Evolutionary conservation across 352 stramenopile genomes (phyloP).

Genomic region (Globisporangium heterothallicum): DNA sequence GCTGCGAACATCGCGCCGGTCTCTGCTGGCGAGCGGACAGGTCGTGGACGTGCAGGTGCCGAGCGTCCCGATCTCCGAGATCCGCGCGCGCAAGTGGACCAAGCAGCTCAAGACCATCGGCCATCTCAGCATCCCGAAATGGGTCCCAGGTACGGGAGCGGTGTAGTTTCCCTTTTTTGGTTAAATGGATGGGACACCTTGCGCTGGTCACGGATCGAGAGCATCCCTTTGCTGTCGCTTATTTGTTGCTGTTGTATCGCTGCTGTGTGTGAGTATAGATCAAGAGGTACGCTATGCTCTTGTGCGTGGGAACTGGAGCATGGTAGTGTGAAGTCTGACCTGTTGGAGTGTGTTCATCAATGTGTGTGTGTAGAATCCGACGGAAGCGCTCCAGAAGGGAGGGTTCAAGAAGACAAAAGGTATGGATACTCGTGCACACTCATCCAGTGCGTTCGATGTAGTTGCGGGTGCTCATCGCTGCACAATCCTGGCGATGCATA

Average conservation of each 20-base stretch:
- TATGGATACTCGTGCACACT: constrained; percentile 9
- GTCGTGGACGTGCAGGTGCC: constrained; percentile 25
- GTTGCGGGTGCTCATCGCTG: neutral
- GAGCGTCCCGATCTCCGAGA: constrained; percentile 49
- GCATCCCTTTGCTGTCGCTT: constrained; percentile 4
- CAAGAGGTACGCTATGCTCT: constrained; percentile 35
- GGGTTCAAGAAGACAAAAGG: constrained; percentile 71
- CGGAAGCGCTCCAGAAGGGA: constrained; percentile 56
- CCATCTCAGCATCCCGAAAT: constrained; percentile 68
- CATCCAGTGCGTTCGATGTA: neutral
- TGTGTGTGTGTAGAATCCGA: constrained; percentile 34
- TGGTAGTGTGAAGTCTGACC: too few relatives aligned
- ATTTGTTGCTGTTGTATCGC: neutral
- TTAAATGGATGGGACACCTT: neutral
- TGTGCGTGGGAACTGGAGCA: neutral
- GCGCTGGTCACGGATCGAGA: too few relatives aligned
- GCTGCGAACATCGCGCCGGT: constrained; percentile 31
- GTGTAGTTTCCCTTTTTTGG: neutral
- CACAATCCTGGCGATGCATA: constrained; percentile 13
- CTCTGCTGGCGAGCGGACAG: constrained; percentile 20
- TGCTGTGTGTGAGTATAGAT: constrained; percentile 18
- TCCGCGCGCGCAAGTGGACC: constrained; percentile 70
- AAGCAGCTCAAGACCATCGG: constrained; percentile 67
- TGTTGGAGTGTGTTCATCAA: too few relatives aligned
- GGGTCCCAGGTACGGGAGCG: constrained; percentile 45